Conservation (phyloP, 2,329 filamentous ascomycete genomes). For the Pseudomassariella vexata region DNA sequence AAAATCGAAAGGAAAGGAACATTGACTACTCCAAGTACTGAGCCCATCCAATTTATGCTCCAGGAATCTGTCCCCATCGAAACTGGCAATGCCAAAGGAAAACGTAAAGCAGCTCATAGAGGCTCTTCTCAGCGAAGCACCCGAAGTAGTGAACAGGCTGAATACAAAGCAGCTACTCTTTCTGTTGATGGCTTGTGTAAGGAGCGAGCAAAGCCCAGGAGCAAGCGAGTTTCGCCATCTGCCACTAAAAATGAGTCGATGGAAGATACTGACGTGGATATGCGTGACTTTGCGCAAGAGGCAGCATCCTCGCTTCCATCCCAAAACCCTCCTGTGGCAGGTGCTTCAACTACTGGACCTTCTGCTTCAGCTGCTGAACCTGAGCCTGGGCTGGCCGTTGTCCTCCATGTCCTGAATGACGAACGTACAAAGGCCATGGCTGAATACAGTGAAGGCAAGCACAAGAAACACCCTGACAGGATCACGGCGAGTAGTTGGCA, state of each 20-base stretch:
- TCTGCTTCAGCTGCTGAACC: not conserved
- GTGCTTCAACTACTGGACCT: not conserved
- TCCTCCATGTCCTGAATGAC: constrained; percentile 18
- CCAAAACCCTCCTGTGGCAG: too few species aligned
- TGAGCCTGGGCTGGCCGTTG: constrained; percentile 7
- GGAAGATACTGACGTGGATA: constrained; percentile 5
- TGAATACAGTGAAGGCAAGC: constrained; percentile 17
- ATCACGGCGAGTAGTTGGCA: constrained; percentile 17
- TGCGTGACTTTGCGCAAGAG: constrained; percentile 5
- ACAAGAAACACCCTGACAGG: constrained; percentile 23
- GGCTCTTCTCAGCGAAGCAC: constrained; percentile 1
- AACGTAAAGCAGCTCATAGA: constrained; percentile 1
- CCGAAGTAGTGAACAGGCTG: constrained; percentile 4
- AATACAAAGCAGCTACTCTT: too few species aligned
- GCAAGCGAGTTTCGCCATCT: constrained; percentile 1
- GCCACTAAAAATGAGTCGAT: not conserved
- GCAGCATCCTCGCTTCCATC: not conserved
- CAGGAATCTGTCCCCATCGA: constrained; percentile 3
- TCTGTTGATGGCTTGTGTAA: too few species aligned
- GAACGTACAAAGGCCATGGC: constrained; percentile 17
- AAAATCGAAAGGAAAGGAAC: constrained; percentile 14
- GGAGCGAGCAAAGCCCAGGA: too few species aligned
- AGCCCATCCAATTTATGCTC: too few species aligned
- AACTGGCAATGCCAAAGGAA: constrained; percentile 2
- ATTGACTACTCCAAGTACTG: too few species aligned